Percentiles rank a stretch among this genome's conserved stretches.
Evolutionary conservation across 768 basidiomycete genomes (phyloP).

Genomic region (Boletus tylopilopsis): DNA sequence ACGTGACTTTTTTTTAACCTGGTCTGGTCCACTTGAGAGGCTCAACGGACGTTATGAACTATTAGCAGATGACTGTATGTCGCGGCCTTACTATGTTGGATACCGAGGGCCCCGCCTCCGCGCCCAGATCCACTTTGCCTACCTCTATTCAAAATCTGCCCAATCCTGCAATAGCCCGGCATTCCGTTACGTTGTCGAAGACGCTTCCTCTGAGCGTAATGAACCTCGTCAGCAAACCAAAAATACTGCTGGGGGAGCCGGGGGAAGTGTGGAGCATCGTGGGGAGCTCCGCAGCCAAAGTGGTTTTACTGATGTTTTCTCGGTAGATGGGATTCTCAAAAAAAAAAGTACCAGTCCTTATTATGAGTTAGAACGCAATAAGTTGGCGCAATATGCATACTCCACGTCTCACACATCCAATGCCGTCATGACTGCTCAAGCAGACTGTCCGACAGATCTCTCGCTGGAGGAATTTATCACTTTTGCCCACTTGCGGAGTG

Average conservation of each 20-base stretch:
- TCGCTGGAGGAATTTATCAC: too few relatives aligned
- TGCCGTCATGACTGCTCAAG: too few relatives aligned
- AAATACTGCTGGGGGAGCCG: too few relatives aligned
- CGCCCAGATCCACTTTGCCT: background rate
- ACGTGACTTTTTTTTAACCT: background rate
- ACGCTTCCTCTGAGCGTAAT: background rate
- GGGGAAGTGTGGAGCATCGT: too few relatives aligned
- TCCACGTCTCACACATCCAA: too few relatives aligned
- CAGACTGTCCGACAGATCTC: too few relatives aligned
- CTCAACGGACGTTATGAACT: background rate
- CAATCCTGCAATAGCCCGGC: background rate
- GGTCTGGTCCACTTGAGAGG: background rate
- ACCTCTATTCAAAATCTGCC: background rate
- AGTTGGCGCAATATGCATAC: too few relatives aligned
- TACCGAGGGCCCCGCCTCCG: background rate
- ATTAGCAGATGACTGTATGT: background rate
- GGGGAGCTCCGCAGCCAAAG: too few relatives aligned
- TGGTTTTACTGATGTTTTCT: too few relatives aligned
- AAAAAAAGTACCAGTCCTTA: too few relatives aligned
- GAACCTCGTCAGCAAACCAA: background rate
- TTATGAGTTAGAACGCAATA: background rate
- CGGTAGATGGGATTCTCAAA: too few relatives aligned
- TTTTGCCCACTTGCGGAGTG: too few relatives aligned
- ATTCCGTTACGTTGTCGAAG: background rate
- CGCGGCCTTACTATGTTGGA: background rate